phyloP scores from a whole-genome alignment of 1,284 basidiomycete species.

The Rhodotorula sp. region DNA sequence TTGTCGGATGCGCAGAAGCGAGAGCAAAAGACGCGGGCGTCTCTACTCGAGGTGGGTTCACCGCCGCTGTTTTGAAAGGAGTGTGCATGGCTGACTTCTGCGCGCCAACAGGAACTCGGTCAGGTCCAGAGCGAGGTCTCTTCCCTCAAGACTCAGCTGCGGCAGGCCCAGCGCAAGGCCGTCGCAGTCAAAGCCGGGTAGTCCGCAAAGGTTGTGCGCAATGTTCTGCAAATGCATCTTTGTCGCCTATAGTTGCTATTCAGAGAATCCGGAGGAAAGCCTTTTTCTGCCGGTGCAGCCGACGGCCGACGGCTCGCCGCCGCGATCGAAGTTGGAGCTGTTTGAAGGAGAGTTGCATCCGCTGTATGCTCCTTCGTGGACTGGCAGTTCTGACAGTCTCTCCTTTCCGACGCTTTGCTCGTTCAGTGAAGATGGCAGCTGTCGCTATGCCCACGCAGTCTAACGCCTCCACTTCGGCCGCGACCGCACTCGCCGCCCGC shows the following conservation, averaged over 20 bases:
- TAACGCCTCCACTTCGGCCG: neutral
- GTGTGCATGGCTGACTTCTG: neutral
- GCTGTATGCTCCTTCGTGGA: neutral
- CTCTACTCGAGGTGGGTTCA: slow-evolving; percentile 36
- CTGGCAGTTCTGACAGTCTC: neutral
- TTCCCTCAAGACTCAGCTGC: slow-evolving; percentile 24
- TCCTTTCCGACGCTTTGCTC: neutral
- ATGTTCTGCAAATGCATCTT: neutral
- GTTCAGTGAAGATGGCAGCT: neutral
- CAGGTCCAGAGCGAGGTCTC: slow-evolving; percentile 28
- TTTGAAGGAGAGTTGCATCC: too few species aligned
- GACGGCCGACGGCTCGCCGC: too few species aligned
- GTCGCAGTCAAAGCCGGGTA: neutral
- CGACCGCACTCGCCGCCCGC: neutral
- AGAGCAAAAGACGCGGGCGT: slow-evolving; percentile 35
- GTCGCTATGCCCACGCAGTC: neutral
- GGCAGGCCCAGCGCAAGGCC: slow-evolving; percentile 31
- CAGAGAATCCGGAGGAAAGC: neutral
- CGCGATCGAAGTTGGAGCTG: neutral
- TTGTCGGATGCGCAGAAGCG: slow-evolving; percentile 37
- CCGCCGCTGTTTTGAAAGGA: neutral
- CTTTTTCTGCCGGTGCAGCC: neutral
- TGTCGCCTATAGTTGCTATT: neutral
- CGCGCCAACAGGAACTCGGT: slow-evolving; percentile 14
- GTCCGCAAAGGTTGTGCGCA: neutral